Base-by-base conservation (phyloP, 306 rosid genomes). In the Casuarina equisetifolia region DNA sequence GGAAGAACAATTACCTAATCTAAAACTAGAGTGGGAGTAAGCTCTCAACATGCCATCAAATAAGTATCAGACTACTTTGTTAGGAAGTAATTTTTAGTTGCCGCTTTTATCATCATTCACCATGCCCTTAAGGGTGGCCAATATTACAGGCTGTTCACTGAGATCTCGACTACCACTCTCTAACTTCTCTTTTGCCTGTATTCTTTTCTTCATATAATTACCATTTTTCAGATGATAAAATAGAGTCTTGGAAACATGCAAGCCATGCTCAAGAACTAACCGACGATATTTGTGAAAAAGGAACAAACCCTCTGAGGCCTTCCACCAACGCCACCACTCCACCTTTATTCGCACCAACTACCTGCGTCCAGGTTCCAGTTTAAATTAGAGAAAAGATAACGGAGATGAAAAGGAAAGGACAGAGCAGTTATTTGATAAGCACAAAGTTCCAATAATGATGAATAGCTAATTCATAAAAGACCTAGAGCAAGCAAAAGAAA, bases 281-380 rank as follows among this genome's bases (percentile, higher is more conserved):
- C 88, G 96, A 52, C 63, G 98, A 92, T 82, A 95, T 79, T 82
- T 92, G 98, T 35, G 97, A 95, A 91, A 95, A 95, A 52, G 98
- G 98, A 86, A 95, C 92, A 86, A 95, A 95, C 19, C 98, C 98
- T 79, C 85, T 86, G 51, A 95, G 91, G 77, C 97, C 97, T 87
- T 95, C 98, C 68, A 92, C 95, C 76, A 83, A 82, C 57, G 98
- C 97, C 82, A 95, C 99, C 48, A 95, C 84, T 81, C 99, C 99
- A 86, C 99, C 99, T 84, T 82, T 95, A 86, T 95, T 95, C 17
- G 92, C 91, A 73, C 85, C 86, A 70, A 95, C 82, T 82, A 95
- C 86, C 98, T 95, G 90, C 82, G 73, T 53, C 45, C 45, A 74
- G 17, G 40, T 53, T 25, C 45, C n/a, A 50, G 48, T 16, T 17